These are phyloP conservation scores for Fusarium buharicum DNA, from an alignment of 2,329 filamentous ascomycete species.

Conservation along the genomic window DNA sequence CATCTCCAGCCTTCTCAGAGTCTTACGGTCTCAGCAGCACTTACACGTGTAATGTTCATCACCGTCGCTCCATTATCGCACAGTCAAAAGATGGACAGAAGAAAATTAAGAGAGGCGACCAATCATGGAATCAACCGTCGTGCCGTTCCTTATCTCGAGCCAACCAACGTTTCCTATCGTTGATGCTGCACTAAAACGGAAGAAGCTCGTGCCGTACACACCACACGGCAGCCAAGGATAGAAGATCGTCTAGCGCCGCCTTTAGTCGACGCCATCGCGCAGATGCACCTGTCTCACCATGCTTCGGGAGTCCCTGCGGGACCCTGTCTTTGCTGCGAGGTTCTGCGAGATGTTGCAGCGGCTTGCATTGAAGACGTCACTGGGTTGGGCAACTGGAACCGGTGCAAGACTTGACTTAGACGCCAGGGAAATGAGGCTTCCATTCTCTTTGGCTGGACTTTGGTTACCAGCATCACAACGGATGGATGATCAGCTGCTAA, in stretches of 20 bases:
- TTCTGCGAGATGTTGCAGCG: constrained; percentile 33
- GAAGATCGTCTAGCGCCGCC: constrained; percentile 39
- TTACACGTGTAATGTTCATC: constrained; percentile 30
- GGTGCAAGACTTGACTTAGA: constrained; percentile 18
- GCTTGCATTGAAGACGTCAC: constrained; percentile 44
- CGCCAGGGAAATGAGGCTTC: constrained; percentile 7
- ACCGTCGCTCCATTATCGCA: constrained; percentile 44
- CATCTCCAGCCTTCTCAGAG: constrained; percentile 16
- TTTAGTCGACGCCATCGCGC: constrained; percentile 41
- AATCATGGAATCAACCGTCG: constrained; percentile 49
- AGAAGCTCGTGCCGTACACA: constrained; percentile 43
- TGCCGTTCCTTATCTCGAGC: constrained; percentile 55
- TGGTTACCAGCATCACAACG: not conserved
- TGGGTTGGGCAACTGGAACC: constrained; percentile 42
- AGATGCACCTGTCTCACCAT: constrained; percentile 44
- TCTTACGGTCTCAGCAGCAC: constrained; percentile 23
- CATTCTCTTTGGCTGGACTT: not conserved
- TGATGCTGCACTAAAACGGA: constrained; percentile 40
- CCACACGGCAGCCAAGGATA: constrained; percentile 37
- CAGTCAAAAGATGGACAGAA: constrained; percentile 55
- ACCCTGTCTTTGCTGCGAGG: constrained; percentile 24
- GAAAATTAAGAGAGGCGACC: constrained; percentile 52
- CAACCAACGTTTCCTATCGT: constrained; percentile 49
- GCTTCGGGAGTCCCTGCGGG: constrained; percentile 43
- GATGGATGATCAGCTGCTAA: constrained; percentile 17